phyloP scores from a whole-genome alignment of 805 yeast species.

The Blastobotrys peoriensis region DNA sequence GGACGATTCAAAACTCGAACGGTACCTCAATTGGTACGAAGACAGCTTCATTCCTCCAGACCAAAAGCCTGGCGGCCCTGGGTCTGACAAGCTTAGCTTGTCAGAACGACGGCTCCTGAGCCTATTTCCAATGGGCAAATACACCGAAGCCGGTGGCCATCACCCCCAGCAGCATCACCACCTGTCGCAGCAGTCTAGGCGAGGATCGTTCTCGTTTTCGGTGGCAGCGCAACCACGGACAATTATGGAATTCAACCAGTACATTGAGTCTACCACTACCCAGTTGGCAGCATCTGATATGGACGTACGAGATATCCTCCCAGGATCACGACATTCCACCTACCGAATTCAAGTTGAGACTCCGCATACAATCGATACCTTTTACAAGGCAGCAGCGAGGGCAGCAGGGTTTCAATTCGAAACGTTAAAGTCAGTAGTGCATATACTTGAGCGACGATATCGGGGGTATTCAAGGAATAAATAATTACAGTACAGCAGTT shows the following conservation, averaged over 20 bases:
- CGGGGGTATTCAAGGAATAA: background rate
- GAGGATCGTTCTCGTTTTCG: slow-evolving; percentile 5
- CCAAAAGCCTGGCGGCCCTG: background rate
- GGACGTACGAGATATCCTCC: slow-evolving; percentile 1
- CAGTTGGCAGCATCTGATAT: background rate
- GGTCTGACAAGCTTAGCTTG: background rate
- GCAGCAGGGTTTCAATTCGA: slow-evolving; percentile 6
- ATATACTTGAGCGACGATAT: slow-evolving; percentile 3
- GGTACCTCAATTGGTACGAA: slow-evolving; percentile 48
- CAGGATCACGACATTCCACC: slow-evolving; percentile 8
- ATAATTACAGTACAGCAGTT: no score
- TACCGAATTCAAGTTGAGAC: slow-evolving; percentile 1
- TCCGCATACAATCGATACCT: background rate
- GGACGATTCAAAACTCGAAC: slow-evolving; percentile 40
- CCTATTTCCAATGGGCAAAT: slow-evolving; percentile 21
- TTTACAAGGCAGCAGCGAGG: slow-evolving; percentile 7
- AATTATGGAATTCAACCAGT: background rate
- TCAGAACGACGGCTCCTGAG: slow-evolving; percentile 11
- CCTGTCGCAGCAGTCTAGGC: slow-evolving; percentile 7
- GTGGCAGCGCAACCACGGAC: background rate
- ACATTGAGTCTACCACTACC: slow-evolving; percentile 4
- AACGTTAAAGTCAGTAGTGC: slow-evolving; percentile 1
- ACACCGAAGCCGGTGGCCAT: slow-evolving; percentile 5
- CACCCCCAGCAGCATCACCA: slow-evolving; percentile 4
- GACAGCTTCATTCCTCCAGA: slow-evolving; percentile 18